A percentile compares a stretch with the other conserved stretches of the same genome.
phyloP scores from a whole-genome alignment of 495 filamentous ascomycete genomes.

The Lepraria neglecta region DNA sequence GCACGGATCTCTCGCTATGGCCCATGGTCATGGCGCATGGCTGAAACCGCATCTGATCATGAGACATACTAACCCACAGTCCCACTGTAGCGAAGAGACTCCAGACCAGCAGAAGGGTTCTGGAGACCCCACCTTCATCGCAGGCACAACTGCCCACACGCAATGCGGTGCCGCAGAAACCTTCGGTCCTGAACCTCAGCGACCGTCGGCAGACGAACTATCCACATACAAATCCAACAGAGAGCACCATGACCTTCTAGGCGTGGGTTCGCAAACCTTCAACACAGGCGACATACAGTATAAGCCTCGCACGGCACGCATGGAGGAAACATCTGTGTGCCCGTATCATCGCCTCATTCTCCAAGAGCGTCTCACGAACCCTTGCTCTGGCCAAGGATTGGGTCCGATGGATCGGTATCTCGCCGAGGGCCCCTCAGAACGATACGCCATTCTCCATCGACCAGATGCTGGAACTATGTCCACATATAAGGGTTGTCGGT shows the following conservation, averaged over 20 bases:
- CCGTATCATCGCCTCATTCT: background rate
- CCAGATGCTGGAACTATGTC: background rate
- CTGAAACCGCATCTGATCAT: too few relatives aligned
- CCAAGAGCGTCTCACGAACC: conserved; percentile 2
- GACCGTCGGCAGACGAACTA: background rate
- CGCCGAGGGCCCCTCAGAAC: conserved; percentile 20
- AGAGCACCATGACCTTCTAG: conserved; percentile 14
- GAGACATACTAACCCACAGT: too few relatives aligned
- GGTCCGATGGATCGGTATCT: conserved; percentile 21
- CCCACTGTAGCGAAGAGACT: background rate
- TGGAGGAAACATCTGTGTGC: background rate
- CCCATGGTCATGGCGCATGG: too few relatives aligned
- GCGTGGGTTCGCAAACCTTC: background rate
- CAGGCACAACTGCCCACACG: conserved; percentile 1
- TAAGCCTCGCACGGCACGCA: background rate
- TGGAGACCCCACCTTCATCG: background rate
- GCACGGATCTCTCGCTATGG: too few relatives aligned
- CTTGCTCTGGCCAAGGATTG: conserved; percentile 8
- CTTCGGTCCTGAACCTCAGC: background rate
- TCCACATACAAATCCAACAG: background rate
- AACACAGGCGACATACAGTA: conserved; percentile 2
- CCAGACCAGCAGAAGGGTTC: background rate
- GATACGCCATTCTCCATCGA: conserved; percentile 15
- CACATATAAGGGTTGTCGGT: conserved; percentile 2
- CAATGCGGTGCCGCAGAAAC: conserved; percentile 1